A percentile compares a stretch with the other conserved stretches of the same genome.
Conservation (phyloP, 352 stramenopile species). For the Elongisporangium undulatum region DNA sequence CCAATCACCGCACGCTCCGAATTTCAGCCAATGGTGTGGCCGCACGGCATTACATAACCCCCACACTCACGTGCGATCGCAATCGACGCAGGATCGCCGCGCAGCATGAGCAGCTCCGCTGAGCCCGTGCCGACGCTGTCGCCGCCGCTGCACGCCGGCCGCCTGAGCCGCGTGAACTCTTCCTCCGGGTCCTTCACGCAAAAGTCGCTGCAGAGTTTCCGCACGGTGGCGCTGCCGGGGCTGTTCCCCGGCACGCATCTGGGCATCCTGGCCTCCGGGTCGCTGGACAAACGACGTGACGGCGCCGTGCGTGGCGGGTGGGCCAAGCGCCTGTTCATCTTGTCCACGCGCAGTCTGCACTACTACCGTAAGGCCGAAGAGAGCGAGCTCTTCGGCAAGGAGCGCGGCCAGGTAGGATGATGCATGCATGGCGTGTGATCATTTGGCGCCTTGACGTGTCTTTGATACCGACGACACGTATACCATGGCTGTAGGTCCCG, state of each 20-base stretch:
- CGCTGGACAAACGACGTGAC: slow-evolving; percentile 80
- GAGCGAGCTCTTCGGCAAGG: slow-evolving; percentile 78
- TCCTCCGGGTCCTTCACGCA: slow-evolving; percentile 43
- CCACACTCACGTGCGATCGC: background rate
- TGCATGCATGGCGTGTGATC: background rate
- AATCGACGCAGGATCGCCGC: background rate
- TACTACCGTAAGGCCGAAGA: slow-evolving; percentile 86
- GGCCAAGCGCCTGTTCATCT: slow-evolving; percentile 76
- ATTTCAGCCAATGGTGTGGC: background rate
- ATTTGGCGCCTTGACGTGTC: background rate
- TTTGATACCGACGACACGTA: background rate
- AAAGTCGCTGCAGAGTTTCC: slow-evolving; percentile 58
- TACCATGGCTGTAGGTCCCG: slow-evolving; percentile 12
- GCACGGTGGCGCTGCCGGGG: slow-evolving; percentile 65
- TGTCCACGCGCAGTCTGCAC: slow-evolving; percentile 75
- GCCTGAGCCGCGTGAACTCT: slow-evolving; percentile 59
- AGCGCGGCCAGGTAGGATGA: slow-evolving; percentile 55
- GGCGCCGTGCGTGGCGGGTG: slow-evolving; percentile 78
- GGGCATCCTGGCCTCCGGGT: slow-evolving; percentile 67
- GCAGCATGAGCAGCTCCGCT: slow-evolving; percentile 5
- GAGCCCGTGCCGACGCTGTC: slow-evolving; percentile 20
- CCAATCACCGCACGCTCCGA: background rate
- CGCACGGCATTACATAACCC: background rate
- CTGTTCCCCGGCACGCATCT: slow-evolving; percentile 70
- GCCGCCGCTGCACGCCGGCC: slow-evolving; percentile 22